Conservation (phyloP, 2,329 filamentous ascomycete genomes). For the Leptodontidium sp. region DNA sequence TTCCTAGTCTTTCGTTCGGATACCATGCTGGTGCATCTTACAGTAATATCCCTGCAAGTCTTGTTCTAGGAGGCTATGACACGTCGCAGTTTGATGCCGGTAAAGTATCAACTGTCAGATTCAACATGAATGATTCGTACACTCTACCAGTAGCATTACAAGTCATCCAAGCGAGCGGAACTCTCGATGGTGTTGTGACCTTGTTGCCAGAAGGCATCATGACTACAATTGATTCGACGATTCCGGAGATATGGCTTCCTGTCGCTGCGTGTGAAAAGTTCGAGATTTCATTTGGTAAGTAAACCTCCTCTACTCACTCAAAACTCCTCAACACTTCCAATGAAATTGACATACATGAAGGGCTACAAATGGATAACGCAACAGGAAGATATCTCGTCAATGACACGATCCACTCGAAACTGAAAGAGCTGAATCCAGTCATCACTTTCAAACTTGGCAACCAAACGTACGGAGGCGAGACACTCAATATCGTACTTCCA, state of each 20-base stretch:
- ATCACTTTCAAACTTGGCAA: slow-evolving; percentile 43
- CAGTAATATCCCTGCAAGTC: slow-evolving; percentile 47
- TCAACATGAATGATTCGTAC: slow-evolving; percentile 49
- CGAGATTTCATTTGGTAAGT: slow-evolving; percentile 44
- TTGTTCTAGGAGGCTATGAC: slow-evolving; percentile 53
- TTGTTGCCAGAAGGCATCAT: slow-evolving; percentile 41
- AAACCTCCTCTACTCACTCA: too few species aligned
- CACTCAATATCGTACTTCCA: slow-evolving; percentile 39
- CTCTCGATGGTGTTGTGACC: slow-evolving; percentile 11
- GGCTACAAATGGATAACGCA: slow-evolving; percentile 35
- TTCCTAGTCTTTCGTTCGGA: slow-evolving; percentile 51
- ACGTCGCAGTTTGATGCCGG: slow-evolving; percentile 46
- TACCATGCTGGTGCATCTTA: slow-evolving; percentile 53
- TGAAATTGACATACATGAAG: too few species aligned
- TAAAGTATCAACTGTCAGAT: slow-evolving; percentile 49
- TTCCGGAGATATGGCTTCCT: slow-evolving; percentile 49
- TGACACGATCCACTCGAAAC: slow-evolving; percentile 38
- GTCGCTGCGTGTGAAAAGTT: slow-evolving; percentile 46
- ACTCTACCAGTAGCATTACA: slow-evolving; percentile 50
- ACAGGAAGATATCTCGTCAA: slow-evolving; percentile 47
- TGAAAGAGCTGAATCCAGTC: slow-evolving; percentile 41
- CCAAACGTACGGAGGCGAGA: slow-evolving; percentile 12
- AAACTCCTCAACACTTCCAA: too few species aligned
- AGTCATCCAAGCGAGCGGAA: slow-evolving; percentile 43
- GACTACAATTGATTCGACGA: slow-evolving; percentile 45